Conservation (phyloP, 2,329 filamentous ascomycete genomes). For the Incumbomyces delicatus region DNA sequence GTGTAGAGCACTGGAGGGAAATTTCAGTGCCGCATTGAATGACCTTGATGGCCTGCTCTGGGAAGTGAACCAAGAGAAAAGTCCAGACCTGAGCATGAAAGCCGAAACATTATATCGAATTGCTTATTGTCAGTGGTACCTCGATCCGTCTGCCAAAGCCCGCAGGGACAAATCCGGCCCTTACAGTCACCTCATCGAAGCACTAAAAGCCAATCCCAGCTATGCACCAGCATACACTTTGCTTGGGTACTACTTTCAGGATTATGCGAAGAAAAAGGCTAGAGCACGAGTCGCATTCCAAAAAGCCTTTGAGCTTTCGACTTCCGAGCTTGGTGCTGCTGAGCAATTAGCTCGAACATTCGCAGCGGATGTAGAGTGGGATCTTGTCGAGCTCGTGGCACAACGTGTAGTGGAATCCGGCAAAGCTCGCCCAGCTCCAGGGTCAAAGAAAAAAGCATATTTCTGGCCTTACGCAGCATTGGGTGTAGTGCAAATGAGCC, state of each 20-base stretch:
- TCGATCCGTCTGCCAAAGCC: slow-evolving; percentile 62
- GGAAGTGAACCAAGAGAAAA: slow-evolving; percentile 52
- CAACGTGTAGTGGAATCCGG: slow-evolving; percentile 91
- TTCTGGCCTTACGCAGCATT: slow-evolving; percentile 95
- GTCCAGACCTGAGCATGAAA: slow-evolving; percentile 59
- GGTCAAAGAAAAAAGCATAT: slow-evolving; percentile 83
- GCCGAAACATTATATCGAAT: slow-evolving; percentile 80
- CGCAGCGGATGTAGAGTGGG: slow-evolving; percentile 88
- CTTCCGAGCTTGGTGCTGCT: slow-evolving; percentile 75
- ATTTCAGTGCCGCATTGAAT: slow-evolving; percentile 56
- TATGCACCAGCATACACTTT: slow-evolving; percentile 86
- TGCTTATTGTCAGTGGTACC: slow-evolving; percentile 76
- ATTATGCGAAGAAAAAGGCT: slow-evolving; percentile 79
- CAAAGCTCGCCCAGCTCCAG: slow-evolving; percentile 77
- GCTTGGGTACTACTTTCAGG: slow-evolving; percentile 80
- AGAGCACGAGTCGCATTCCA: slow-evolving; percentile 88
- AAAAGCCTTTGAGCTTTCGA: slow-evolving; percentile 87
- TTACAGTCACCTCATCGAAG: slow-evolving; percentile 72
- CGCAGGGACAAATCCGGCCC: slow-evolving; percentile 72
- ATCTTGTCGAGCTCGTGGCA: slow-evolving; percentile 85
- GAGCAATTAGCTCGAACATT: slow-evolving; percentile 78
- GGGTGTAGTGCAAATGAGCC: slow-evolving; percentile 89
- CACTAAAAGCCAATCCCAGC: slow-evolving; percentile 77
- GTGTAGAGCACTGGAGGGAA: slow-evolving; percentile 76
- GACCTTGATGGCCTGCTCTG: slow-evolving; percentile 63